Conservation (phyloP, 1,284 basidiomycete species). For the Irpex lacteus region DNA sequence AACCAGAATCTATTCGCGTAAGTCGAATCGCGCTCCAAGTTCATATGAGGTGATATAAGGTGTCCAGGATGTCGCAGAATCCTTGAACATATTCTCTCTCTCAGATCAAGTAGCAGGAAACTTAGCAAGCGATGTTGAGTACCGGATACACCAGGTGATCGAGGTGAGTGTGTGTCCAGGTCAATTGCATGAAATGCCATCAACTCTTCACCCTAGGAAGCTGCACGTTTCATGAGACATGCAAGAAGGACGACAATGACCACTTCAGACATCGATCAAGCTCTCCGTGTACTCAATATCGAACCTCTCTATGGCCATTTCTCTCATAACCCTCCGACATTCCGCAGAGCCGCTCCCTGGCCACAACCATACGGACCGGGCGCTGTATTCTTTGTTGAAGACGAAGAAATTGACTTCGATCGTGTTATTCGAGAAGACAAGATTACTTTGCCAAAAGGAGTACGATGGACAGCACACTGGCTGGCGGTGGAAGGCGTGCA, state of each 20-base stretch:
- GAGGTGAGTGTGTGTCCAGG: conserved; percentile 53
- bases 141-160: conserved; percentile 90
- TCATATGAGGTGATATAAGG: neutral
- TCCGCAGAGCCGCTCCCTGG: conserved; percentile 71
- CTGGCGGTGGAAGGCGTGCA: conserved; percentile 98
- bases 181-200: neutral
- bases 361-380: conserved; percentile 56
- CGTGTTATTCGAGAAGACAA: conserved; percentile 83
- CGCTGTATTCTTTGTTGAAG: conserved; percentile 89
- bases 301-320: conserved; percentile 87
- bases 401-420: conserved; percentile 98
- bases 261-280: conserved; percentile 91
- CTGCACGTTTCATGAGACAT: conserved; percentile 95
- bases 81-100: conserved; percentile 77
- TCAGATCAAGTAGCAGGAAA: conserved; percentile 81
- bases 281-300: conserved; percentile 91
- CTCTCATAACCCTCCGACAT: conserved; percentile 66
- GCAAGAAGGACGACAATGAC: conserved; percentile 85
- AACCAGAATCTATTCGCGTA: conserved; percentile 64
- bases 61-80: conserved; percentile 87
- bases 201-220: conserved; percentile 61
- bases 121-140: conserved; percentile 95
- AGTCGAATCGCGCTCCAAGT: neutral
- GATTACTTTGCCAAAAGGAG: conserved; percentile 72
- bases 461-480: conserved; percentile 92